Evolutionary conservation across 2,329 filamentous ascomycete species (phyloP).

Genomic region (Fonsecaea nubica): DNA sequence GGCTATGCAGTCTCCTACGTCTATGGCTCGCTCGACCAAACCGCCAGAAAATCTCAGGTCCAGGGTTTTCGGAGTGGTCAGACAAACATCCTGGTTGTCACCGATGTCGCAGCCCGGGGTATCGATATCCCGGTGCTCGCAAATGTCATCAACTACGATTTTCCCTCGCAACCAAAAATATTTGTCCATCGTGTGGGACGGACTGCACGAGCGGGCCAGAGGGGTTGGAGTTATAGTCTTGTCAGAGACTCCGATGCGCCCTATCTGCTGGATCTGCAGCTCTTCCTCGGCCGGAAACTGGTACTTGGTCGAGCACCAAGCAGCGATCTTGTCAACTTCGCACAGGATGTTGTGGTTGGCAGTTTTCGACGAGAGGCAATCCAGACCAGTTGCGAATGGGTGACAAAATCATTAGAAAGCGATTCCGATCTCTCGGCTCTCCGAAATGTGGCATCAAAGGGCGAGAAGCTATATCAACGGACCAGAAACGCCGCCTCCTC

Average conservation of each 20-base stretch:
- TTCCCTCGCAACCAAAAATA: conserved; percentile 93
- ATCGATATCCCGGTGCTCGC: conserved; percentile 96
- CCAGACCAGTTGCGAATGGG: conserved; percentile 79
- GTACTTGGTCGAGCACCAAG: conserved; percentile 71
- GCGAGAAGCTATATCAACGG: conserved; percentile 88
- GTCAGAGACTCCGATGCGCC: conserved; percentile 86
- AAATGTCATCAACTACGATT: conserved; percentile 99
- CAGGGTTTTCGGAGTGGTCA: conserved; percentile 84
- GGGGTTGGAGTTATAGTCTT: conserved; percentile 94
- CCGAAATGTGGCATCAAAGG: conserved; percentile 77
- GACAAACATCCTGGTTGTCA: conserved; percentile 91
- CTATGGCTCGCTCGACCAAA: conserved; percentile 94
- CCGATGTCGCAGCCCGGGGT: conserved; percentile 93
- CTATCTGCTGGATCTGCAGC: conserved; percentile 89
- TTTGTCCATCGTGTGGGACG: conserved; percentile 96
- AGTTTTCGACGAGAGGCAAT: conserved; percentile 74
- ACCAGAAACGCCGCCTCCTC: conserved; percentile 88
- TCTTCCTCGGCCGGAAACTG: conserved; percentile 87
- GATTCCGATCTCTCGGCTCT: conserved; percentile 75
- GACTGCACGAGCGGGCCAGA: conserved; percentile 89
- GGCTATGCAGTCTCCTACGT: conserved; percentile 93
- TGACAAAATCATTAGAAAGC: conserved; percentile 77
- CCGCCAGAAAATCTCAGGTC: conserved; percentile 88
- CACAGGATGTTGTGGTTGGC: conserved; percentile 84
- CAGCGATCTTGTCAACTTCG: conserved; percentile 69